Evolutionary conservation across 495 filamentous ascomycete genomes (phyloP), one percentile per base, ranked within the genome.

Genomic region (Lepidopterella palustris): DNA sequence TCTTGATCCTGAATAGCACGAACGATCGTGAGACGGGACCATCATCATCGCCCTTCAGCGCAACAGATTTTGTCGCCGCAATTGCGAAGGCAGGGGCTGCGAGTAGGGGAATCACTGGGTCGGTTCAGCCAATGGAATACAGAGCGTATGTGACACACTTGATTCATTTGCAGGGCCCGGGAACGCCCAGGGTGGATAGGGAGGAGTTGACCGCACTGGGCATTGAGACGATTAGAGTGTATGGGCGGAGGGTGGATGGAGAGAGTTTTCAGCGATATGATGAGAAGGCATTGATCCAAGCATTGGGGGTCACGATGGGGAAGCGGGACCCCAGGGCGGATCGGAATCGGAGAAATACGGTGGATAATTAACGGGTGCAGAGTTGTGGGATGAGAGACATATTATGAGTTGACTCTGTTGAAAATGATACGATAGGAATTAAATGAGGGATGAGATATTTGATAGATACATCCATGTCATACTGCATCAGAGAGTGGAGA

Each of bases 11-110:
- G 4, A 97, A 97, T 62, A 85, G 88, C 4, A 85, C 77, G 9
- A 72, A 87, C 1, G 92, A 97, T 64, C 81, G 92, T 2, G 92
- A 97, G 73, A 96, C 92, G 2, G 89, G 88, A 0, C 85, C 87
- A 0, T 69, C 76, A 4, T 58, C 63, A 6, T 57, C 73, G 5
- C 78, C 83, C 9, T 90, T 88, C 68, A 80, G 81, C 1, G 92
- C 88, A 0, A 74, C 72, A 1, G 89, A 92, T 57, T 97, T 97
- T 61, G 79, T 95, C 0, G 78, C 77, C 23, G 90, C 92, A 0
- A 85, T 97, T 55, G 85, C 81, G 2, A 73, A 82, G 15, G 90
- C 89, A 0, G 80, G 78, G n/a, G 68, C 71, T 4, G 75, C 79
- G 64, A 78, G 75, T 51, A 72, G 79, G 21, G 76, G 73, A 26